These are phyloP conservation scores for Stropharia rugosoannulata DNA, from an alignment of 768 basidiomycete genomes.

Conservation along the genomic window DNA sequence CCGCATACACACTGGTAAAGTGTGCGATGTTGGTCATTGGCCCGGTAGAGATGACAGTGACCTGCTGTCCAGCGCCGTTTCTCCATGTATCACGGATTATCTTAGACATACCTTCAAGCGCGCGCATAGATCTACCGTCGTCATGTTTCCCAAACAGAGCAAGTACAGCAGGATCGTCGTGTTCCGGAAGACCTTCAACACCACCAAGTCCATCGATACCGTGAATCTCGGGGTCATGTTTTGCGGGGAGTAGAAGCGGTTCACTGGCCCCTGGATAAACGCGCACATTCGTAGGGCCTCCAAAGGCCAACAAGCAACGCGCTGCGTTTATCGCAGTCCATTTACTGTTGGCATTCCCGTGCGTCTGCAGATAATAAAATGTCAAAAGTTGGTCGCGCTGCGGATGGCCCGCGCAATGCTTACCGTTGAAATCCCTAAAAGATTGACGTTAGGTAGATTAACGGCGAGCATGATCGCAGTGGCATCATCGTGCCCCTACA, in stretches of 20 bases:
- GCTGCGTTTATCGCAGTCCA: conserved; percentile 74
- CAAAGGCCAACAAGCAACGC: conserved; percentile 74
- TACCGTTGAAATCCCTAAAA: conserved; percentile 86
- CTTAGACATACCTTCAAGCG: conserved; percentile 68
- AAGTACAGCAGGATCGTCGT: conserved; percentile 46
- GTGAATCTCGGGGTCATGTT: conserved; percentile 77
- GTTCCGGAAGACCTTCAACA: conserved; percentile 69
- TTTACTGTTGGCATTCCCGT: conserved; percentile 72
- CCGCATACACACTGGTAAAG: conserved; percentile 56
- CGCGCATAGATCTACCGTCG: conserved; percentile 44
- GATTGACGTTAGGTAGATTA: conserved; percentile 59
- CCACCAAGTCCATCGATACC: conserved; percentile 83
- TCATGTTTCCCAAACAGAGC: conserved; percentile 44
- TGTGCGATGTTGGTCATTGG: conserved; percentile 84
- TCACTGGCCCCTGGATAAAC: conserved; percentile 70
- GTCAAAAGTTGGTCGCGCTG: not conserved
- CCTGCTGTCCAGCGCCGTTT: conserved; percentile 54
- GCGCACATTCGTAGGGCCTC: conserved; percentile 52
- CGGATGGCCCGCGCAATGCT: conserved; percentile 7
- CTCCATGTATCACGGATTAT: conserved; percentile 57
- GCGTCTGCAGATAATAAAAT: conserved; percentile 47
- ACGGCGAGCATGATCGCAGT: conserved; percentile 78
- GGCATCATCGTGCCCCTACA: conserved; percentile 88
- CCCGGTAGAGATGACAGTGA: conserved; percentile 73
- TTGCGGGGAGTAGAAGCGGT: conserved; percentile 63